Evolutionary conservation across 1,284 basidiomycete species (phyloP).

Genomic region (Meira miltonrushii): DNA sequence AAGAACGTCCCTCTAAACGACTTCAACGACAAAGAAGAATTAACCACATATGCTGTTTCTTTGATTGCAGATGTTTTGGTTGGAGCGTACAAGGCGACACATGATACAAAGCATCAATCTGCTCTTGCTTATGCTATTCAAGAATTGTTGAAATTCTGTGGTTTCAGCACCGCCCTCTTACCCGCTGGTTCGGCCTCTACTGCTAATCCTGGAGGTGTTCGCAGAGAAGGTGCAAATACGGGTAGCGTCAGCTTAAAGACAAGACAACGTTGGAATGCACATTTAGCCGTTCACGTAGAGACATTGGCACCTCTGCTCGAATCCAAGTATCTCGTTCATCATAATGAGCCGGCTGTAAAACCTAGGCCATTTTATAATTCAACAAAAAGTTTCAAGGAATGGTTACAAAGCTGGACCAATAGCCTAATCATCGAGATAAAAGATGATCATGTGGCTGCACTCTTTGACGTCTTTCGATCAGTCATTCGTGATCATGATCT

Average conservation of each 20-base stretch:
- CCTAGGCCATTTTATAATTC: constrained; percentile 61
- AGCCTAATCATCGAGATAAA: constrained; percentile 66
- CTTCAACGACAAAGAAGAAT: constrained; percentile 75
- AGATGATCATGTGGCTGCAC: constrained; percentile 54
- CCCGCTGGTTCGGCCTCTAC: constrained; percentile 20
- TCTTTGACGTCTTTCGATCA: constrained; percentile 76
- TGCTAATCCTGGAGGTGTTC: constrained; percentile 23
- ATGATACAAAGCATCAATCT: constrained; percentile 85
- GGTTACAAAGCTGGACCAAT: constrained; percentile 85
- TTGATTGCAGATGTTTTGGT: constrained; percentile 82
- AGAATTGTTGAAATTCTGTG: constrained; percentile 80
- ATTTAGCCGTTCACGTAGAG: constrained; percentile 80
- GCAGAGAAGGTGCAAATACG: constrained; percentile 42
- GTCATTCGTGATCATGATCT: constrained; percentile 83
- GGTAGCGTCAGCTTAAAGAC: constrained; percentile 58
- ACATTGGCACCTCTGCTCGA: constrained; percentile 72
- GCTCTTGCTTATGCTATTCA: constrained; percentile 89
- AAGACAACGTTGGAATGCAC: constrained; percentile 64
- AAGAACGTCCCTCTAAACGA: constrained; percentile 74
- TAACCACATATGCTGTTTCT: constrained; percentile 74
- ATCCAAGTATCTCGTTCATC: constrained; percentile 43
- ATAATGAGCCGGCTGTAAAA: constrained; percentile 22
- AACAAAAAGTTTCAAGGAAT: constrained; percentile 81
- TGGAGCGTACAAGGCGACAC: constrained; percentile 85
- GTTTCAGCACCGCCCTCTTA: constrained; percentile 71